Percentiles rank a stretch among this genome's conserved stretches.
phyloP scores from a whole-genome alignment of 2,329 filamentous ascomycete species.

The Fusarium tjaetaba region DNA sequence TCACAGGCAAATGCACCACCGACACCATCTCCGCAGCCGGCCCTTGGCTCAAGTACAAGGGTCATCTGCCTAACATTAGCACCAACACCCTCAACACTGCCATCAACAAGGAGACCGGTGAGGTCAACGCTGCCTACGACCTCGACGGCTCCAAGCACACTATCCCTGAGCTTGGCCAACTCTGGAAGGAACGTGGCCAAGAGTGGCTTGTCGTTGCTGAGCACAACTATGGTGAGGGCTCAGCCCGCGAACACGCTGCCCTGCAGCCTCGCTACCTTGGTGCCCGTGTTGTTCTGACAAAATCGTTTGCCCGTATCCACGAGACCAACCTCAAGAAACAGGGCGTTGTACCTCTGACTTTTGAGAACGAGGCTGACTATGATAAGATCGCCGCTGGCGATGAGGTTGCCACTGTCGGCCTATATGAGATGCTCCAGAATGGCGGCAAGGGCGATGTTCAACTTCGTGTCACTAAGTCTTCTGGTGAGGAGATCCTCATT shows the following conservation, averaged over 20 bases:
- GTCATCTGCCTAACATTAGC: constrained; percentile 96
- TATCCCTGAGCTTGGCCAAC: constrained; percentile 86
- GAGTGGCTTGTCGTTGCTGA: constrained; percentile 96
- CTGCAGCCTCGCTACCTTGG: constrained; percentile 92
- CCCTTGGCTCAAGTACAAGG: constrained; percentile 99
- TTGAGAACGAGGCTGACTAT: constrained; percentile 89
- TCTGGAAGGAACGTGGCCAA: constrained; percentile 79
- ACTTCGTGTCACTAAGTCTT: constrained; percentile 70
- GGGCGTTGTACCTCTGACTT: constrained; percentile 93
- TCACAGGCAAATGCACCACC: constrained; percentile 96
- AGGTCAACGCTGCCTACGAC: constrained; percentile 94
- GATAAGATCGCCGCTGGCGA: constrained; percentile 85
- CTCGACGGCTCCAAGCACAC: constrained; percentile 76
- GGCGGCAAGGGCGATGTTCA: constrained; percentile 82
- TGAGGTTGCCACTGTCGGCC: constrained; percentile 80
- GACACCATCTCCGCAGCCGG: constrained; percentile 97
- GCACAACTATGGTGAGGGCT: constrained; percentile 96
- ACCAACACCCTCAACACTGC: constrained; percentile 98
- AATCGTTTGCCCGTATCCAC: constrained; percentile 91
- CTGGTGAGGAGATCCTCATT: constrained; percentile 73
- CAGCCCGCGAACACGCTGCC: constrained; percentile 88
- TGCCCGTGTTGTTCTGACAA: constrained; percentile 82
- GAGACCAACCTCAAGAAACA: constrained; percentile 98
- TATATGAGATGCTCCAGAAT: constrained; percentile 82
- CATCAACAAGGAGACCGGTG: constrained; percentile 88